Conservation (phyloP, 805 yeast genomes). For the Komagataella ulmi region DNA sequence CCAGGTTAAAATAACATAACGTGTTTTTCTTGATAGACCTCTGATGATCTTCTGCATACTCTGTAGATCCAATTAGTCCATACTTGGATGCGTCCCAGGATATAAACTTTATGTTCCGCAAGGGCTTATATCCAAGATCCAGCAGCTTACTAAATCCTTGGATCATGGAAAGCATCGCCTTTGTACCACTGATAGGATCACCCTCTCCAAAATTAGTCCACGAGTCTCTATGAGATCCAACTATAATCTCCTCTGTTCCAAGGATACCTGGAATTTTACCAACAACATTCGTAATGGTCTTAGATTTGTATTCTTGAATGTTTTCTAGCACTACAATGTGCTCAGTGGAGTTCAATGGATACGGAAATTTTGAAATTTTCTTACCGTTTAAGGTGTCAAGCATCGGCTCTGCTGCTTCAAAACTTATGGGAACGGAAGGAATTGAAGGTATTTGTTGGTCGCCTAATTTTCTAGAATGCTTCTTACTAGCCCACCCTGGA, state of each 20-base stretch:
- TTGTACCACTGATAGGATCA: slow-evolving; percentile 28
- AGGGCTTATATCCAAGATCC: slow-evolving; percentile 20
- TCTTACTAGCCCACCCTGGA: slow-evolving; percentile 39
- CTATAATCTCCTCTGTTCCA: slow-evolving; percentile 26
- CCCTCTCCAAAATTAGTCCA: slow-evolving; percentile 29
- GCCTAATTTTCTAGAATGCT: slow-evolving; percentile 28
- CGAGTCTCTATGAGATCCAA: slow-evolving; percentile 37
- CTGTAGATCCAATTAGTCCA: slow-evolving; percentile 35
- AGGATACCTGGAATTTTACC: slow-evolving; percentile 36
- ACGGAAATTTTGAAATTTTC: slow-evolving; percentile 44
- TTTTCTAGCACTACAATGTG: slow-evolving; percentile 19
- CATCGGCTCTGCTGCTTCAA: slow-evolving; percentile 40
- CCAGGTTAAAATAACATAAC: slow-evolving; percentile 38
- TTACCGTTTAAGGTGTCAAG: slow-evolving; percentile 37
- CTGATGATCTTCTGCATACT: slow-evolving; percentile 35
- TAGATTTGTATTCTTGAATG: slow-evolving; percentile 19
- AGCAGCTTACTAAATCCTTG: slow-evolving; percentile 24
- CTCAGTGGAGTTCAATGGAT: slow-evolving; percentile 9
- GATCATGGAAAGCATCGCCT: slow-evolving; percentile 28
- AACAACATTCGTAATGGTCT: slow-evolving; percentile 27
- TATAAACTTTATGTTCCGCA: slow-evolving; percentile 14
- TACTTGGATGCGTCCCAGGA: slow-evolving; percentile 21
- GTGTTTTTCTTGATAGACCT: slow-evolving; percentile 24
- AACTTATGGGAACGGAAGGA: slow-evolving; percentile 49
- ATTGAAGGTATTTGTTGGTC: slow-evolving; percentile 35